Evolutionary conservation across 2,329 filamentous ascomycete genomes (phyloP), one percentile per base, ranked within the genome.

Genomic region (Polytolypa hystricis): DNA sequence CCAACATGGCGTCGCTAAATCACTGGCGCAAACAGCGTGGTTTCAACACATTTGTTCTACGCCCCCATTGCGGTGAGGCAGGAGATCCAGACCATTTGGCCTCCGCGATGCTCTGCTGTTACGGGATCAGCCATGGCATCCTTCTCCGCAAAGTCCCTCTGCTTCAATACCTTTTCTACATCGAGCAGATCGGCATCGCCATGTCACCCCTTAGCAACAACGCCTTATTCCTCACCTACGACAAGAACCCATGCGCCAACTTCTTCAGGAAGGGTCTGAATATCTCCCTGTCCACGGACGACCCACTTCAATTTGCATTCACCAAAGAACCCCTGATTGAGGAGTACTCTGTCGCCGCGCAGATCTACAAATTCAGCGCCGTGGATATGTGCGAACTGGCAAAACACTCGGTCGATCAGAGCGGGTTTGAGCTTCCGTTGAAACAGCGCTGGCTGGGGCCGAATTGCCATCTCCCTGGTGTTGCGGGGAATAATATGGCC

Each of bases 141-240:
- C 66, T 94, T 37, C 72, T 98, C 26, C 81, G 91, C 44, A 98
- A 98, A 57, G 87, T 96, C 2, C 91, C 91, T 2, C 65, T 98
- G 42, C 65, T 98, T 38, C 91, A 98, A 60, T 98, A 98, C 60
- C 77, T 96, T 34, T 98, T 94, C 65, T 98, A 98, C 52, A 75
- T 98, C 14, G 87, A 98, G 54, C 89, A 96, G 55, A 95, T 98
- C 44, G 91, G 91, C 40, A 91, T 98, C 44, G 91, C 91, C 42
- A 98, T 98, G 91, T 96, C 89, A n/a, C 91, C 91, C 2, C 71
- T 98, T 30, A 94, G 86, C 60, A 98, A 98, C 66, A 98, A 98
- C 51, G 91, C 91, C 0, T 65, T 98, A 20, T 98, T 98, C 64
- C 66, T 98, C 35, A 86, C 89, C 1, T 96, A 98, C 54, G 91